Evolutionary conservation across 345 rosid genomes (phyloP).

Genomic region (Gynandropsis gynandra): DNA sequence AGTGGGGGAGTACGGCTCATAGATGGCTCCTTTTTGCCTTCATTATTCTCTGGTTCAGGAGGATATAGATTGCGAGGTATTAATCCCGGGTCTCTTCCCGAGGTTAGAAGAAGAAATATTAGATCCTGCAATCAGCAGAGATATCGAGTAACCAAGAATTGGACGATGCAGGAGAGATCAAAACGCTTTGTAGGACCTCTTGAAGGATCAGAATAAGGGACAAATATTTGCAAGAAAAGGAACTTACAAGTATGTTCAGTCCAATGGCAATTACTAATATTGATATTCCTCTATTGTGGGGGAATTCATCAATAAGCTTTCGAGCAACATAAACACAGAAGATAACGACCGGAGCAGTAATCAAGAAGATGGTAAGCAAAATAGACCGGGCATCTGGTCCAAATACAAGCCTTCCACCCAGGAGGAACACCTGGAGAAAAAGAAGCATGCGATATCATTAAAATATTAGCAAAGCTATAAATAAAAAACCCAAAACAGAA

Average conservation of each 20-base stretch:
- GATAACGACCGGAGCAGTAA: constrained; percentile 58
- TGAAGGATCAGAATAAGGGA: constrained; percentile 19
- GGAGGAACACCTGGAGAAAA: constrained; percentile 57
- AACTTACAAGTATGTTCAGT: constrained; percentile 55
- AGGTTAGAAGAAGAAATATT: constrained; percentile 55
- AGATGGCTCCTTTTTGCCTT: constrained; percentile 32
- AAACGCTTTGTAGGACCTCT: too few species aligned
- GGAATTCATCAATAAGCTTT: constrained; percentile 61
- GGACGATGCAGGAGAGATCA: constrained; percentile 1
- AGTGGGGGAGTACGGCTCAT: constrained; percentile 44
- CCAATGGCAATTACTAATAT: constrained; percentile 43
- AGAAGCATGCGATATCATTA: not conserved
- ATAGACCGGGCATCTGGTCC: constrained; percentile 84
- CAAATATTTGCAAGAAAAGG: constrained; percentile 20
- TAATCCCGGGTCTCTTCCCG: constrained; percentile 96
- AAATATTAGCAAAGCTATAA: not conserved
- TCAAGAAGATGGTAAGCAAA: constrained; percentile 49
- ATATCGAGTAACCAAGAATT: constrained; percentile 7
- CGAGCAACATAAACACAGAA: constrained; percentile 77
- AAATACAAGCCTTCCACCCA: constrained; percentile 75
- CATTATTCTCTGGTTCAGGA: constrained; percentile 46
- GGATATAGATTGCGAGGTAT: constrained; percentile 64
- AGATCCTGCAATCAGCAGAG: constrained; percentile 44
- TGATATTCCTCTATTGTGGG: constrained; percentile 60
- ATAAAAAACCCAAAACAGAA: not conserved